Conservation (phyloP, 1,284 basidiomycete genomes). For the Psilocybe mexicana region DNA sequence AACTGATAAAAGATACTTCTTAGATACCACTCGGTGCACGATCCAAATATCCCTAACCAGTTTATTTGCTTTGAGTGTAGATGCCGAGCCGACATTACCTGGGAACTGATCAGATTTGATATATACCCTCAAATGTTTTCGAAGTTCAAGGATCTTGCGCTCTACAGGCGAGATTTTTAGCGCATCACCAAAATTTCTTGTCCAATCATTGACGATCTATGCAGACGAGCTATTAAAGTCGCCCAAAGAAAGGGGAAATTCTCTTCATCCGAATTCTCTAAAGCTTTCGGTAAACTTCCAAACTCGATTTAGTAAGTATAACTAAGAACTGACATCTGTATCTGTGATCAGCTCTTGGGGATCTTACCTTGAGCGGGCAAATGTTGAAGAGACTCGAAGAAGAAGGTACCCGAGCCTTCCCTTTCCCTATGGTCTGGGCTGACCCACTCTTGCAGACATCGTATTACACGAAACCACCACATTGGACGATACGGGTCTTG, state of each 20-base stretch:
- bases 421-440: conserved; percentile 8
- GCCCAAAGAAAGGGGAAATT: conserved; percentile 54
- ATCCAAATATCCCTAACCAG: conserved; percentile 53
- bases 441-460: conserved; percentile 48
- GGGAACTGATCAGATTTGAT: conserved; percentile 64
- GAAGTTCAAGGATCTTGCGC: conserved; percentile 64
- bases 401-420: conserved; percentile 50
- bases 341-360: conserved; percentile 44
- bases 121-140: conserved; percentile 59
- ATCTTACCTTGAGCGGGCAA: conserved; percentile 55
- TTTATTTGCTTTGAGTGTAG: conserved; percentile 76
- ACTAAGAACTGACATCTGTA: neutral
- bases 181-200: neutral
- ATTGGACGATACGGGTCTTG: conserved; percentile 51
- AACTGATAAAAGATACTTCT: neutral
- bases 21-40: conserved; percentile 63
- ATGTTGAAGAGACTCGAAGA: conserved; percentile 67
- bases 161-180: conserved; percentile 56
- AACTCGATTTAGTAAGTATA: neutral
- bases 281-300: conserved; percentile 51
- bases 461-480: conserved; percentile 52
- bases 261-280: conserved; percentile 55
- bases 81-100: conserved; percentile 59
- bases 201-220: neutral
- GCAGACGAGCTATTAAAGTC: conserved; percentile 73